Base-by-base conservation (phyloP, 2,329 filamentous ascomycete genomes). In the Sporothrix euskadiensis region DNA sequence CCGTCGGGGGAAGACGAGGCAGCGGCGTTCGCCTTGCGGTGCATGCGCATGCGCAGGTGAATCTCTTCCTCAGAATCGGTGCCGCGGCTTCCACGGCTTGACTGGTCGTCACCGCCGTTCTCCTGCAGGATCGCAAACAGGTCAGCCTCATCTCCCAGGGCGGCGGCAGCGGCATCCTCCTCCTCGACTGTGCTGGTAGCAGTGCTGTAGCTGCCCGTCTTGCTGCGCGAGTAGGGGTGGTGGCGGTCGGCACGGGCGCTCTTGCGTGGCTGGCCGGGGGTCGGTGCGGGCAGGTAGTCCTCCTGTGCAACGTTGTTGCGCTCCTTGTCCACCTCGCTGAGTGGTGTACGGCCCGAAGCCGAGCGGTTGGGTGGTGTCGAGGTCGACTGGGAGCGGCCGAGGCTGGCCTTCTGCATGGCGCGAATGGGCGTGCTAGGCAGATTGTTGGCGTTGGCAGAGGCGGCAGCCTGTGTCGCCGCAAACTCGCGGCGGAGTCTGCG, bases 241-340 rank as follows among this genome's bases (percentile, higher is more conserved):
- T 93, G 91, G 35, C 91, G 89, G 78, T 94, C 93, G 74, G 54
- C 88, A 73, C 93, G 90, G 76, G 90, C 91, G 19, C 92, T 92
- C 86, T 99, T 98, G 75, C 96, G 90, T 39, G 96, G 96, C 81
- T 99, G 96, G 2, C 96, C 96, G 0, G 96, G 96, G 4, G 96
- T 99, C 3, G 96, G 96, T 0, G 94, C 95, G 2, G 96, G 96
- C 5, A 99, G 88, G 78, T 97, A 97, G 80, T 98, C 94, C 76
- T 98, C 94, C 79, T 93, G 89, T n/a, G 90, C 87, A 69, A 88
- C 87, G 77, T 88, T 89, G 79, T 86, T 88, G 78, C 87, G 84
- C 77, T 98, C 97, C 76, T 92, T 89, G 78, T 97, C 93, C 75
- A 99, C 93, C 82, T 99, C 96, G 71, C 95, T 94, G n/a, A 99